Evolutionary conservation across 73 alveolate genomes (phyloP).

Genomic region (Blepharisma japonicum): DNA sequence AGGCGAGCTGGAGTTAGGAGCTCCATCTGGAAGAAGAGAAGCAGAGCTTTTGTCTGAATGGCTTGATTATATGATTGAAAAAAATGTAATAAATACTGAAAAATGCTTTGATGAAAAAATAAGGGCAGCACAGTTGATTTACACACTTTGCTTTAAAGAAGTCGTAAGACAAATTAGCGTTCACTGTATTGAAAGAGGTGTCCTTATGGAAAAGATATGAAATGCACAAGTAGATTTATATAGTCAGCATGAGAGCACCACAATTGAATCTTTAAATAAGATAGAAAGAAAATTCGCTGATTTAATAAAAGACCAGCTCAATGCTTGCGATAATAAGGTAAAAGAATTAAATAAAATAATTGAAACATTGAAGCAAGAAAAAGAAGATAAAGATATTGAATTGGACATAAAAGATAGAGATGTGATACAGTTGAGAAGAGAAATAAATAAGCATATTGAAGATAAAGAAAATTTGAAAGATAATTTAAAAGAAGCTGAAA

Average conservation of each 20-base stretch:
- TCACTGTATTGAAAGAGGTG: conserved; percentile 35
- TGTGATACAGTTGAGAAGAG: not conserved
- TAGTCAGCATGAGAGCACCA: not conserved
- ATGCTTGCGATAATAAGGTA: not conserved
- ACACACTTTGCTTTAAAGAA: too few relatives aligned
- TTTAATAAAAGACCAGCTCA: not conserved
- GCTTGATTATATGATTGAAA: conserved; percentile 14
- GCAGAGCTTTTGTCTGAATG: not conserved
- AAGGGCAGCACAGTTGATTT: too few relatives aligned
- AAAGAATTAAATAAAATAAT: not conserved
- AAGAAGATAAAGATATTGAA: not conserved
- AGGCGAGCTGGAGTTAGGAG: not conserved
- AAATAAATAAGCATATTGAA: not conserved
- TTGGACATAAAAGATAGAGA: not conserved
- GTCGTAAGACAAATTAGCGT: conserved; percentile 25
- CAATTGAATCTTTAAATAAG: not conserved
- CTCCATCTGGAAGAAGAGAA: conserved; percentile 27
- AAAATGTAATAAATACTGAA: not conserved
- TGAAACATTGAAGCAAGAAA: not conserved
- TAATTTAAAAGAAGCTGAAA: not conserved
- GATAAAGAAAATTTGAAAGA: not conserved
- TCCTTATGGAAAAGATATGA: conserved; percentile 32
- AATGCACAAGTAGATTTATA: conserved; percentile 28
- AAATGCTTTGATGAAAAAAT: too few relatives aligned
- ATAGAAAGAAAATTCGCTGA: not conserved